These are phyloP conservation scores for Phaeolepiota aurea DNA, from an alignment of 768 basidiomycete genomes.

Conservation along the genomic window DNA sequence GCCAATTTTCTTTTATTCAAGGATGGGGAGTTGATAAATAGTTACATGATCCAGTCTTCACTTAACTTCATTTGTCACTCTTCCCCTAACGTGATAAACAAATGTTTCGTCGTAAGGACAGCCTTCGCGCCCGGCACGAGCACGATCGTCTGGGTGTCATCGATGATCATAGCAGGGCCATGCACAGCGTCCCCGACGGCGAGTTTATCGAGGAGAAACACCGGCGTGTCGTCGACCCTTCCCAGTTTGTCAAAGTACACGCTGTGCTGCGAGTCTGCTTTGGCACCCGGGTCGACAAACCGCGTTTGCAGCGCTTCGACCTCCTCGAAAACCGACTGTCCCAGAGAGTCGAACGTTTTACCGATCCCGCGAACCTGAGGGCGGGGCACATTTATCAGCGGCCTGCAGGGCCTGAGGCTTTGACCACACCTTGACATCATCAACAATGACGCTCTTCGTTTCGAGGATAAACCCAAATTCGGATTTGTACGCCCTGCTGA, in stretches of 20 bases:
- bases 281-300: constrained; percentile 26
- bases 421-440: constrained; percentile 72
- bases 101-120: constrained; percentile 59
- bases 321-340: constrained; percentile 73
- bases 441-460: constrained; percentile 75
- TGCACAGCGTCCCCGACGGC: constrained; percentile 61
- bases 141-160: constrained; percentile 92
- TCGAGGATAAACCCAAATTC: constrained; percentile 93
- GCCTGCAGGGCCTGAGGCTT: background rate
- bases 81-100: constrained; percentile 43
- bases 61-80: background rate
- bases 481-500: constrained; percentile 70
- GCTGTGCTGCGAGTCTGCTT: constrained; percentile 46
- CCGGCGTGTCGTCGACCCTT: constrained; percentile 70
- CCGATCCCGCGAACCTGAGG: constrained; percentile 79
- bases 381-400: background rate
- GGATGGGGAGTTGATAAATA: no score
- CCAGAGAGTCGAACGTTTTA: constrained; percentile 79
- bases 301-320: constrained; percentile 42
- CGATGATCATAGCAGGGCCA: constrained; percentile 92
- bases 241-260: constrained; percentile 83
- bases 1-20: no score
- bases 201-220: constrained; percentile 63
- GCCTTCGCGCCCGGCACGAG: constrained; percentile 68
- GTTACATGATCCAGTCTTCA: no score